Evolutionary conservation across 495 filamentous ascomycete species (phyloP).

Genomic region (Xylaria nigripes): DNA sequence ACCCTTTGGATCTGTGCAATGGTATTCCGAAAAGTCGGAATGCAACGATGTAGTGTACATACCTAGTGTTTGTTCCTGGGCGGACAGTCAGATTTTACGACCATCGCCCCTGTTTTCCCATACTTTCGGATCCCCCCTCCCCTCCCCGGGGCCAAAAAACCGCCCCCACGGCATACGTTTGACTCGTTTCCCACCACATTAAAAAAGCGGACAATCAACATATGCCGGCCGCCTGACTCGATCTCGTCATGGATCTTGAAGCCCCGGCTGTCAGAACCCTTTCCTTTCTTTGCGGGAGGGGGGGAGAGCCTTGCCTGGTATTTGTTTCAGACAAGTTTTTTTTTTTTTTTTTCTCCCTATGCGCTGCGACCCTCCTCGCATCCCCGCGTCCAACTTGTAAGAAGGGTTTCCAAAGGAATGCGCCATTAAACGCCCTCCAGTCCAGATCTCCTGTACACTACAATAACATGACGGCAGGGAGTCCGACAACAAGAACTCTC

Average conservation of each 20-base stretch:
- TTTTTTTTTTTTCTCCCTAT: neutral
- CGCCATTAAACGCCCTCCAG: slow-evolving; percentile 8
- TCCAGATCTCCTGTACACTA: neutral
- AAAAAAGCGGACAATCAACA: neutral
- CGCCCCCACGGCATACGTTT: slow-evolving; percentile 7
- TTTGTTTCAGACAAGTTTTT: too few relatives aligned
- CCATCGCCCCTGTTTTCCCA: neutral
- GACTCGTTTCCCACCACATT: neutral
- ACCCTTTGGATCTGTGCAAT: too few relatives aligned
- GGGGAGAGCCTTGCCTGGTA: too few relatives aligned
- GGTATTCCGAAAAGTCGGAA: neutral
- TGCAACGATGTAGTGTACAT: neutral
- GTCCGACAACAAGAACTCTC: neutral
- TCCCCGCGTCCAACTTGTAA: neutral
- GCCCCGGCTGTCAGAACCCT: too few relatives aligned
- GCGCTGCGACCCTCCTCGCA: neutral
- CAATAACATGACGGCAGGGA: too few relatives aligned
- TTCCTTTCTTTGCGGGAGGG: too few relatives aligned
- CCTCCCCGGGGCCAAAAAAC: too few relatives aligned
- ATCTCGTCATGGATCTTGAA: neutral
- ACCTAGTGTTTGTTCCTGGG: neutral
- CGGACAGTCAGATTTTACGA: neutral
- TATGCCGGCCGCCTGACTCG: neutral
- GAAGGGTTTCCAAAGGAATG: neutral
- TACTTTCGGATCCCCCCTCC: slow-evolving; percentile 5